These are phyloP conservation scores for Rhynchospora tenuis DNA, from an alignment of 176 grass and related monocot genomes.

Conservation along the genomic window DNA sequence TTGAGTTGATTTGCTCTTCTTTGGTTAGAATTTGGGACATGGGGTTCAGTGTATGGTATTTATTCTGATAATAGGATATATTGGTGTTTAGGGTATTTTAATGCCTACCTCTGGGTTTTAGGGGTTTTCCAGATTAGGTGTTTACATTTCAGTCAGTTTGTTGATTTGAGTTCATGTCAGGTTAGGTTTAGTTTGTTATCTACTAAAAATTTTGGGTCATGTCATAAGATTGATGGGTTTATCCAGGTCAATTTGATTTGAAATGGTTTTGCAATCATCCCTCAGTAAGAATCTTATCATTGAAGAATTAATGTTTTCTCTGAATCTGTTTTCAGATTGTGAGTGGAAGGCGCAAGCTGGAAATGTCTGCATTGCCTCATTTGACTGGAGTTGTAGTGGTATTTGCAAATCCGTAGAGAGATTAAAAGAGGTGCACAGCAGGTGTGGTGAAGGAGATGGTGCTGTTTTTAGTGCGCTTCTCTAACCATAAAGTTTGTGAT, in stretches of 20 bases:
- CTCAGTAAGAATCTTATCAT: not conserved
- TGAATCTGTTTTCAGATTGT: constrained; percentile 46
- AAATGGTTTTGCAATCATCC: not conserved
- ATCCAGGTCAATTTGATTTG: not conserved
- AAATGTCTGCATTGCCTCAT: constrained; percentile 69
- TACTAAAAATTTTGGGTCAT: not conserved
- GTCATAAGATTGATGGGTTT: not conserved
- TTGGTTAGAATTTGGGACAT: not conserved
- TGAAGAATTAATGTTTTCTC: not conserved
- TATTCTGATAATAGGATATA: not conserved
- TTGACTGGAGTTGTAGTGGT: constrained; percentile 91
- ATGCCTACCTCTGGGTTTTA: not conserved
- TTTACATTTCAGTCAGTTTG: not conserved
- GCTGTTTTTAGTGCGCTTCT: constrained; percentile 68
- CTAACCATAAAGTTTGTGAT: constrained; percentile 29
- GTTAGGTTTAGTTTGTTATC: not conserved
- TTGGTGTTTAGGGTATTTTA: not conserved
- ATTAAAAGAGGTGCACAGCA: constrained; percentile 62
- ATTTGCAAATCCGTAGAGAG: constrained; percentile 89
- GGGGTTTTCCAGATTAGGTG: not conserved
- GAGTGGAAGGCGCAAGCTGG: constrained; percentile 88
- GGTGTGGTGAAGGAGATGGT: constrained; percentile 78
- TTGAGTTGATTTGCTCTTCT: not conserved
- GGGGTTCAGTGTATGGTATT: not conserved
- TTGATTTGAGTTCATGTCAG: not conserved